Evolutionary conservation across 192 early-diverging fungal genomes (phyloP).

Genomic region (Physocladia obscura): DNA sequence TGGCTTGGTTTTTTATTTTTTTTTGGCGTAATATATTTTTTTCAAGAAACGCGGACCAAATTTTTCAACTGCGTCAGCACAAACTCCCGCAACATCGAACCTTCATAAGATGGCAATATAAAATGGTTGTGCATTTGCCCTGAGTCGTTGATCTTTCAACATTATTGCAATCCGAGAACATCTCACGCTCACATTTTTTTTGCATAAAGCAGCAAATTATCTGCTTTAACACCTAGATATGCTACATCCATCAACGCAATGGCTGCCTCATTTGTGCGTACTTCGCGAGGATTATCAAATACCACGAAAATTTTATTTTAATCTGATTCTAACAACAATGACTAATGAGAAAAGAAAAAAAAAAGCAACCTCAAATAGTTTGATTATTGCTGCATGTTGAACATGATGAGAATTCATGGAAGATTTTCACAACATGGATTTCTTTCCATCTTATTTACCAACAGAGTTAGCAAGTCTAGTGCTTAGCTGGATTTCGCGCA

Average conservation of each 20-base stretch:
- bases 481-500: no score
- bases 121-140: slow-evolving; percentile 45
- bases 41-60: slow-evolving; percentile 33
- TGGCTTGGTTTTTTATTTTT: slow-evolving; percentile 39
- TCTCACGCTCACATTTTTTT: slow-evolving; percentile 51
- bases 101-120: slow-evolving; percentile 51
- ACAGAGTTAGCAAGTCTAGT: no score
- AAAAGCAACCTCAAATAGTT: no score
- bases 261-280: slow-evolving; percentile 40
- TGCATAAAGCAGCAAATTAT: slow-evolving; percentile 49
- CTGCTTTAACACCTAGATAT: slow-evolving; percentile 48
- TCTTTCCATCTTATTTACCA: no score
- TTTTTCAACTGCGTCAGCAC: slow-evolving; percentile 57
- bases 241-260: slow-evolving; percentile 45
- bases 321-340: slow-evolving; percentile 36
- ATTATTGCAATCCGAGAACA: no score
- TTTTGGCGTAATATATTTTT: neutral
- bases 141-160: no score
- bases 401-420: slow-evolving; percentile 49
- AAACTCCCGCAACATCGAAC: slow-evolving; percentile 52
- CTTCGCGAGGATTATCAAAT: slow-evolving; percentile 51
- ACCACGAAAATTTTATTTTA: slow-evolving; percentile 37
- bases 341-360: slow-evolving; percentile 10
- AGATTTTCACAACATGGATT: slow-evolving; percentile 55
- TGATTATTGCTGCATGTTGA: slow-evolving; percentile 51